phyloP scores from a whole-genome alignment of 257 asterid species.

The Catharanthus roseus region DNA sequence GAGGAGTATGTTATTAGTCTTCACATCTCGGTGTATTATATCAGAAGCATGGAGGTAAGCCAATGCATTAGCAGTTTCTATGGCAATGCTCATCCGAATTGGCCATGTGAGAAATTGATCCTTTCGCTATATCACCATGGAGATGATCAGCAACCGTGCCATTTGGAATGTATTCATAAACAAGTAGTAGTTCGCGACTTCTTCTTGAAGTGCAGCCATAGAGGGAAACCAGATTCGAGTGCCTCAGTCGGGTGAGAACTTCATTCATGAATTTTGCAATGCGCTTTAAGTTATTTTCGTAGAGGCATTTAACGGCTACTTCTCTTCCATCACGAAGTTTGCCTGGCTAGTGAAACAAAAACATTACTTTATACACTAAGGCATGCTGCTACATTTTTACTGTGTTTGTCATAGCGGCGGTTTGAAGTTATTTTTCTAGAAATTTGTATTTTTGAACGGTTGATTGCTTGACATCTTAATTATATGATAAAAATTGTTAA shows the following conservation, averaged over 20 bases:
- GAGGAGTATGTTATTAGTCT: slow-evolving; percentile 66
- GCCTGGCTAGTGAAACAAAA: slow-evolving; percentile 45
- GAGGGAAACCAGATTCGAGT: slow-evolving; percentile 59
- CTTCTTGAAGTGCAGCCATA: slow-evolving; percentile 72
- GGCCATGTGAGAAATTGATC: slow-evolving; percentile 49
- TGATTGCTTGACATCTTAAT: too few relatives aligned
- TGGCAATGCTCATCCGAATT: slow-evolving; percentile 56
- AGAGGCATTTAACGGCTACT: slow-evolving; percentile 76
- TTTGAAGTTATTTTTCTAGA: too few relatives aligned
- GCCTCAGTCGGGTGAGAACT: slow-evolving; percentile 42
- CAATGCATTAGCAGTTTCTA: slow-evolving; percentile 62
- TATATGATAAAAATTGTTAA: too few relatives aligned
- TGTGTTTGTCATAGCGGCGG: too few relatives aligned
- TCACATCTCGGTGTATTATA: slow-evolving; percentile 66
- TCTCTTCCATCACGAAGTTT: slow-evolving; percentile 72
- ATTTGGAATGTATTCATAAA: slow-evolving; percentile 67
- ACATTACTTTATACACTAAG: too few relatives aligned
- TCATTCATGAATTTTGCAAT: slow-evolving; percentile 71
- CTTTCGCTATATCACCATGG: slow-evolving; percentile 41
- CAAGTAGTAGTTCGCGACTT: slow-evolving; percentile 70
- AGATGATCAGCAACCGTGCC: slow-evolving; percentile 77
- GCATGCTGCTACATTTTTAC: too few relatives aligned
- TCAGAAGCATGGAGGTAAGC: slow-evolving; percentile 69
- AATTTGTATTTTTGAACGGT: too few relatives aligned
- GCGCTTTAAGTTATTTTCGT: slow-evolving; percentile 62